Evolutionary conservation across 2,329 filamentous ascomycete genomes (phyloP), one percentile per base, ranked within the genome.

Genomic region (Beauveria brongniartii): DNA sequence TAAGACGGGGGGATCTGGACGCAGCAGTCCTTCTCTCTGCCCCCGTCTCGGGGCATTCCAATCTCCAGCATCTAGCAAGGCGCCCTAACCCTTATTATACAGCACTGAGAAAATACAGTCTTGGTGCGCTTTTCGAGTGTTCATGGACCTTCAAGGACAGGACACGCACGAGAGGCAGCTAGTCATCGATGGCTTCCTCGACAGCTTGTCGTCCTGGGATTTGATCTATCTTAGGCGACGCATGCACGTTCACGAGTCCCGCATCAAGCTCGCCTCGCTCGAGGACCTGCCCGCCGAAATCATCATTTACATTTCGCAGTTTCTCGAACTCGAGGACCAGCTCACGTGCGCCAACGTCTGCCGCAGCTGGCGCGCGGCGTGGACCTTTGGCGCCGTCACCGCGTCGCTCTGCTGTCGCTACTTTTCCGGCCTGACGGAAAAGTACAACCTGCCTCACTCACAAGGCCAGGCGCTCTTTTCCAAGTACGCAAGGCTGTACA

Each of bases 211-310:
- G 2, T 44, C 65, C 2, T 69, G 65, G 65, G 71, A 73, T 14
- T 60, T 69, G 2, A 28, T 71, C 3, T 69, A 69, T 40, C 60
- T 72, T n/a, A 65, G 68, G 8, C 44, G 61, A 28, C 63, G 55
- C 30, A 37, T 70, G 12, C 63, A 63, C 9, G n/a, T 54, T 1
- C 61, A 62, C 28, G 53, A 48, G 2, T 18, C 53, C 3, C 59
- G 53, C 12, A 55, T 70, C 44, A 52, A 51, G 5, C 60, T 71
- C 2, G 59, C 70, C 3, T 59, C 66, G n/a, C 59, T 73, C 1
- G 61, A 64, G 2, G 64, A 70, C 40, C 64, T 73, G 0, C 70
- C 72, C 1, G 51, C 55, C 5, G 72, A 73, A 53, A 52, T 73
- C 10, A 41, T 73, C 14, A 67, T 65, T 14, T 16, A 59, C 6